Percentiles rank a stretch among this genome's conserved stretches.
Evolutionary conservation across 1,139 yeast genomes (phyloP).

Genomic region (Yamadazyma diospyri): DNA sequence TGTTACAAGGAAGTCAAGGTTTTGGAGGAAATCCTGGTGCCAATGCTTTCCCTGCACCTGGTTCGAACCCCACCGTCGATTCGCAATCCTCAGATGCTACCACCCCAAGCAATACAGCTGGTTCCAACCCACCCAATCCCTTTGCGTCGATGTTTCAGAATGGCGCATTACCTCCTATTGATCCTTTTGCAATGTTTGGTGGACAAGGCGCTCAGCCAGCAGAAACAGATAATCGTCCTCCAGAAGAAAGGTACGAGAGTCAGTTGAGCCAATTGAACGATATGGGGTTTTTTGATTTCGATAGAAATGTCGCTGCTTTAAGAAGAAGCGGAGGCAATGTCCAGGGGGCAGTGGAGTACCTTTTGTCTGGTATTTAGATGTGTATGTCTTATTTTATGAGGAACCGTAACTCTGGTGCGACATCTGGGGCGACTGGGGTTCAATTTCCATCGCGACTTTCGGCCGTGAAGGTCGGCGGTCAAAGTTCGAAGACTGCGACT

Average conservation of each 20-base stretch:
- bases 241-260: conserved; percentile 89
- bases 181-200: conserved; percentile 48
- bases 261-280: conserved; percentile 93
- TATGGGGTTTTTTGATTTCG: conserved; percentile 94
- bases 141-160: conserved; percentile 47
- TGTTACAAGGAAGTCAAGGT: conserved; percentile 68
- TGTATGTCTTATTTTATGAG: no score
- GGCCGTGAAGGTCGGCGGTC: no score
- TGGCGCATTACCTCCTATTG: conserved; percentile 23
- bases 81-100: conserved; percentile 21
- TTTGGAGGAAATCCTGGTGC: conserved; percentile 33
- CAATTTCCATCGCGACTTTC: no score
- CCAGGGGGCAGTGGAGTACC: conserved; percentile 91
- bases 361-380: conserved; percentile 50
- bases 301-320: conserved; percentile 83
- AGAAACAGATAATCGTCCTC: conserved; percentile 80
- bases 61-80: conserved; percentile 35
- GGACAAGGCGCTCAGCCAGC: conserved; percentile 23
- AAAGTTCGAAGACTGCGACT: no score
- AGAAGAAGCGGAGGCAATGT: conserved; percentile 96
- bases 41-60: conserved; percentile 55
- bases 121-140: conserved; percentile 45
- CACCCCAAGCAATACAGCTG: conserved; percentile 22
- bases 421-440: no score
- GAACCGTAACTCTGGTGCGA: no score